Evolutionary conservation across 208 protist species (phyloP).

Genomic region (Spongospora subterranea): DNA sequence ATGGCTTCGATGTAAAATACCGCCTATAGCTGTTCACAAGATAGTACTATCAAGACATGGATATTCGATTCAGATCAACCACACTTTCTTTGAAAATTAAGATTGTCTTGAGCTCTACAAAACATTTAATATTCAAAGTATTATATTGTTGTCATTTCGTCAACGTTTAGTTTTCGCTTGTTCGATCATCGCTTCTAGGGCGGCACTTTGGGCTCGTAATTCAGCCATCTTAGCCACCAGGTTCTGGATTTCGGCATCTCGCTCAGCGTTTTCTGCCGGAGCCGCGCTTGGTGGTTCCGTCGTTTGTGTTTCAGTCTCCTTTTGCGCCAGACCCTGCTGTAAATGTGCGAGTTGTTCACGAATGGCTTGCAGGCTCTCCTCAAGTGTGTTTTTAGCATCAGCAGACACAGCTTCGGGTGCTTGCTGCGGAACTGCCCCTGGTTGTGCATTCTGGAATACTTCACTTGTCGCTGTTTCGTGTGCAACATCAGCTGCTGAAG

Average conservation of each 20-base stretch:
- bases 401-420: background rate
- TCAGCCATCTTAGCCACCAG: background rate
- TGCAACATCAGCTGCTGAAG: background rate
- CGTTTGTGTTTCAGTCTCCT: conserved; percentile 6
- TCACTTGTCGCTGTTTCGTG: background rate
- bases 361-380: conserved; percentile 43
- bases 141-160: background rate
- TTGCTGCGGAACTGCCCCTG: background rate
- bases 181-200: conserved; percentile 20
- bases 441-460: conserved; percentile 8
- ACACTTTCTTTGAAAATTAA: background rate
- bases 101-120: background rate
- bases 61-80: background rate
- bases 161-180: background rate
- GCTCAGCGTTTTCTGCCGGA: background rate
- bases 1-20: no score
- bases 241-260: background rate
- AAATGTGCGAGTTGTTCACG: conserved; percentile 12
- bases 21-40: conserved; percentile 4
- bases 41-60: conserved; percentile 33
- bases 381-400: background rate
- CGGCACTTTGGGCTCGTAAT: conserved; percentile 15
- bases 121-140: background rate
- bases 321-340: background rate
- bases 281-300: background rate